Evolutionary conservation across 768 basidiomycete species (phyloP), one percentile per base, ranked within the genome.

Genomic region (Jaapia argillacea): DNA sequence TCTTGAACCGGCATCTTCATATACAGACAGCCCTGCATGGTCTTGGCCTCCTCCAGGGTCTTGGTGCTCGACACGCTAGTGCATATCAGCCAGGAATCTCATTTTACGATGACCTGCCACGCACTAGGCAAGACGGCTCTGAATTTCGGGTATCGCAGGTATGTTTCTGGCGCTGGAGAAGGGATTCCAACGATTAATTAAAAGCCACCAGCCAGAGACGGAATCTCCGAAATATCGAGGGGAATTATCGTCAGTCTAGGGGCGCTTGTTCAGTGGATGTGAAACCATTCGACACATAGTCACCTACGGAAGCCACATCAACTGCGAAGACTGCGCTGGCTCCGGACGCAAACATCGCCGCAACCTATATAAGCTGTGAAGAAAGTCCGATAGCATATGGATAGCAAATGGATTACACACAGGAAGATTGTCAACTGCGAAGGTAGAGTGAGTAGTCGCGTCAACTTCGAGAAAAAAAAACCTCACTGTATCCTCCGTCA

Each of bases 1-100:
- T 88, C 79, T 50, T 96, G 89, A 10, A 99, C 93, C 0, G 96
- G 96, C 85, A 98, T 87, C 47, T 78, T 76, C 61, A 96, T 81
- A 56, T 99, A 98, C 36, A 97, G 65, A 56, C 90, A 93, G 1
- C 85, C 88, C 6, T 83, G 84, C 2, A 83, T 74, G 4, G 77
- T 75, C 61, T 98, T 98, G n/a, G 91, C 93, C 49, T 94, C 92
- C 60, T 96, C 92, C 5, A 98, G 69, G 1, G 90, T 94, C 56
- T 81, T 88, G 24, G 97, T 92, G 50, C 89, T 91, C 51, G 96
- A 94, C 1, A 97, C 93, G 59, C 93, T 98, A 44, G 16, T 38
- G 7, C 26, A 40, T 21, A 23, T 43, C 35, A 27, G 22, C 59
- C 25, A 53, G 45, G 46, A 26, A 20, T 4, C 23, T 36, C 24